These are phyloP conservation scores for Neotropicomus parvogracilis DNA, from an alignment of 1,284 basidiomycete genomes.

Conservation along the genomic window DNA sequence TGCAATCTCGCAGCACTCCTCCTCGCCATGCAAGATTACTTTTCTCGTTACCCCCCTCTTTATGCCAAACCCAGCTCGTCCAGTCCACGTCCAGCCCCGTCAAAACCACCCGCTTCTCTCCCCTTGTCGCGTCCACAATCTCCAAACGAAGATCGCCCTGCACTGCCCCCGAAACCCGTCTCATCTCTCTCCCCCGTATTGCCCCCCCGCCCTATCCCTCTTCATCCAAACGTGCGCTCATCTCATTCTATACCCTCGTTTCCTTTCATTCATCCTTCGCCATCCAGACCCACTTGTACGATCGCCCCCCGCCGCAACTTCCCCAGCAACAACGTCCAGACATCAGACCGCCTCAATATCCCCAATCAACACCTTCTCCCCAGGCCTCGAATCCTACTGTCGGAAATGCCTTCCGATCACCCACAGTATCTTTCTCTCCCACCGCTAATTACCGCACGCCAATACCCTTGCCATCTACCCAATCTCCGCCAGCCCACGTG, in stretches of 20 bases:
- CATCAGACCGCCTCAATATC: constrained; percentile 32
- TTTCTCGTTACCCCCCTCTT: constrained; percentile 84
- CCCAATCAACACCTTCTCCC: constrained; percentile 20
- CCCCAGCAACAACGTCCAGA: constrained; percentile 30
- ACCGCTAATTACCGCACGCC: constrained; percentile 33
- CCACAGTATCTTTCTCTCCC: constrained; percentile 23
- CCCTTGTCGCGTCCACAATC: constrained; percentile 19
- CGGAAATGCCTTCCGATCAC: constrained; percentile 27
- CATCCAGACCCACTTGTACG: constrained; percentile 32
- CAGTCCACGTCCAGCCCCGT: constrained; percentile 17
- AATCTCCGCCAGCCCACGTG: constrained; percentile 19
- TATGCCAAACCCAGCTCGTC: constrained; percentile 74
- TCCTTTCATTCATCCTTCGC: constrained; percentile 8
- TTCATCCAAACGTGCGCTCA: constrained; percentile 22
- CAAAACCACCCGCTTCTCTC: constrained; percentile 19
- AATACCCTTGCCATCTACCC: constrained; percentile 19
- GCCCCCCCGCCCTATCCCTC: constrained; percentile 19
- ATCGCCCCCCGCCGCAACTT: constrained; percentile 41
- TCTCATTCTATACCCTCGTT: constrained; percentile 1
- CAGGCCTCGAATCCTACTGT: constrained; percentile 11
- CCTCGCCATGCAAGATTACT: constrained; percentile 74
- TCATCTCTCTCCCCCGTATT: constrained; percentile 18
- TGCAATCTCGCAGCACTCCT: constrained; percentile 66
- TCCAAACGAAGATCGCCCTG: constrained; percentile 35
- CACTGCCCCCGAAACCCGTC: constrained; percentile 46